Conservation (phyloP, 768 basidiomycete species). For the Chiua virens region DNA sequence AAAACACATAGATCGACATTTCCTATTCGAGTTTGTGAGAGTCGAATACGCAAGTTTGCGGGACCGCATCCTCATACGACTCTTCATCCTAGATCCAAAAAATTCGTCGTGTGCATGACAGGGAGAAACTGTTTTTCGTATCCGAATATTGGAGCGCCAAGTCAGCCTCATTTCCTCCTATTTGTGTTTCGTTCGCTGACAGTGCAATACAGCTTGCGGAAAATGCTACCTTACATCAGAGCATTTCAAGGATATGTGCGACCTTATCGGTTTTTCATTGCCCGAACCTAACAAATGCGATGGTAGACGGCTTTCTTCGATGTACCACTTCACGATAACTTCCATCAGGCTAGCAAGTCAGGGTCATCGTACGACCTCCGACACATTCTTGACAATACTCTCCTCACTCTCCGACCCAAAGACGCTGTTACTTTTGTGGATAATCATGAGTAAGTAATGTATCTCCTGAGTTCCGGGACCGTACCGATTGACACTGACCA, state of each 20-base stretch:
- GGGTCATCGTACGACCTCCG: slow-evolving; percentile 74
- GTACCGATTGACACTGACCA: background rate
- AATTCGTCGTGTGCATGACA: slow-evolving; percentile 44
- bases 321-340: slow-evolving; percentile 84
- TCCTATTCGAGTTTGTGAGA: slow-evolving; percentile 69
- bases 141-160: slow-evolving; percentile 84
- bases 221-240: slow-evolving; percentile 57
- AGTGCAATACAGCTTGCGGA: slow-evolving; percentile 39
- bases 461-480: background rate
- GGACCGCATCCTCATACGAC: background rate
- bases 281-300: background rate
- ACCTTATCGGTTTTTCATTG: slow-evolving; percentile 8
- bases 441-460: slow-evolving; percentile 74
- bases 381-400: slow-evolving; percentile 64
- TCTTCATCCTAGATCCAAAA: slow-evolving; percentile 46
- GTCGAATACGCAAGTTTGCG: background rate
- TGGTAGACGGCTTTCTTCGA: slow-evolving; percentile 85
- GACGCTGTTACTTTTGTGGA: slow-evolving; percentile 92
- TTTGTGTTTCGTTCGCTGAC: background rate
- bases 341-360: slow-evolving; percentile 71
- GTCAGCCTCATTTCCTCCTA: slow-evolving; percentile 37
- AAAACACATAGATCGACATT: slow-evolving; percentile 80
- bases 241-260: slow-evolving; percentile 64
- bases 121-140: slow-evolving; percentile 57
- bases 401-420: slow-evolving; percentile 65